Evolutionary conservation across 2,329 filamentous ascomycete genomes (phyloP).

Genomic region (Neopestalotiopsis sp.): DNA sequence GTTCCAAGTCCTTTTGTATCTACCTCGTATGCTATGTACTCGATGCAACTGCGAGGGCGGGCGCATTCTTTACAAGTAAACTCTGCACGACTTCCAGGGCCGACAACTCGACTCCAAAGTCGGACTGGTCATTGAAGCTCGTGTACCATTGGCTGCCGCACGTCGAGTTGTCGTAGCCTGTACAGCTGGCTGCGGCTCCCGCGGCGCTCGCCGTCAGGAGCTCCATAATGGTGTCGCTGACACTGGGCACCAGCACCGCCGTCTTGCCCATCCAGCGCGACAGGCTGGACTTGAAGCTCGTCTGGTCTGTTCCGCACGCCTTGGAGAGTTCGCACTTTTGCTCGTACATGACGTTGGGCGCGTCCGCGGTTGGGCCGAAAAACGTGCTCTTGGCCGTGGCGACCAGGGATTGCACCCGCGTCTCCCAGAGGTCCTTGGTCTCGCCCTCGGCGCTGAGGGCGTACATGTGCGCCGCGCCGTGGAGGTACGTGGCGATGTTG

Average conservation of each 20-base stretch:
- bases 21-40: not conserved
- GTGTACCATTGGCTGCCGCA: constrained; percentile 40
- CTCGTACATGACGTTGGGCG: constrained; percentile 41
- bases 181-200: constrained; percentile 39
- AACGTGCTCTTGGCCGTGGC: constrained; percentile 34
- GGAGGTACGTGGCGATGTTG: constrained; percentile 48
- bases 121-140: constrained; percentile 39
- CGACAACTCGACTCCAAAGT: constrained; percentile 41
- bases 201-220: constrained; percentile 36
- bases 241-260: constrained; percentile 41
- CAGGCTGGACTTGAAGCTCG: constrained; percentile 36
- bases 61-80: constrained; percentile 28
- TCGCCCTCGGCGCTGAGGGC: constrained; percentile 43
- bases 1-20: not conserved
- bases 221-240: constrained; percentile 32
- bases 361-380: constrained; percentile 30
- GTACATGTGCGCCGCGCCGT: constrained; percentile 45
- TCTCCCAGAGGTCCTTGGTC: constrained; percentile 35
- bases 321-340: constrained; percentile 43
- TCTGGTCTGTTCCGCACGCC: constrained; percentile 45
- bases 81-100: constrained; percentile 41
- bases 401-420: constrained; percentile 38
- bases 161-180: constrained; percentile 33
- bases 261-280: constrained; percentile 37
- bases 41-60: constrained; percentile 24